Evolutionary conservation across 2,329 filamentous ascomycete genomes (phyloP), one percentile per base, ranked within the genome.

Genomic region (Fusarium sp.): DNA sequence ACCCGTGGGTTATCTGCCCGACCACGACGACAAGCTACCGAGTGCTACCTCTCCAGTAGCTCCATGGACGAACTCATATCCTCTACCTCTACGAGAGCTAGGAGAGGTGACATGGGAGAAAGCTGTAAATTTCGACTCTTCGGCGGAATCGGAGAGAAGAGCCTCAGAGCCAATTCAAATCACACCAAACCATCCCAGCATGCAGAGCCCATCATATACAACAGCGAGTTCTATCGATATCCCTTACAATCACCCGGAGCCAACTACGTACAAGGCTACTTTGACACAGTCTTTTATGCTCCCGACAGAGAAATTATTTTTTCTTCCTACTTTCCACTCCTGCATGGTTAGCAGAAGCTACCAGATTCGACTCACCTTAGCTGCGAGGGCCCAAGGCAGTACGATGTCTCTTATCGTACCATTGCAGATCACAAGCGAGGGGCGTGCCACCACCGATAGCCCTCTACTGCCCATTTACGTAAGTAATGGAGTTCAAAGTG

Each of bases 341-440:
- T 64, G 59, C 9, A 18, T 57, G 10, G 11, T 64, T 5, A 64
- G 61, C n/a, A 45, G 59, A 21, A 57, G 30, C 4, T 64, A 63
- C 14, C 45, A 30, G 1, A 14, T 63, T 27, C 13, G 18, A n/a
- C 4, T 64, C 2, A 57, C 9, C 5, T 9, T 64, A 14, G 20
- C 45, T 7, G 13, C 34, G 5, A 21, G 3, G 7, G 18, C 16
- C 9, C n/a, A 34, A 28, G 41, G 60, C 23, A 14, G 14, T 1
- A 45, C 30, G 0, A 14, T 63, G 1, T 63, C 48, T 16, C 48
- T 63, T n/a, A 6, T 55, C 4, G 1, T 56, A 12, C 60, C 60
- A n/a, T 30, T 63, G 1, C 60, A 63, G 11, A 23, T 63, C 23
- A 21, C 58, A 18, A 21, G 12, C 1, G 12, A 32, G 4, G 59